phyloP scores from a whole-genome alignment of 805 yeast species.

The Cyberlindnera xylosilytica region DNA sequence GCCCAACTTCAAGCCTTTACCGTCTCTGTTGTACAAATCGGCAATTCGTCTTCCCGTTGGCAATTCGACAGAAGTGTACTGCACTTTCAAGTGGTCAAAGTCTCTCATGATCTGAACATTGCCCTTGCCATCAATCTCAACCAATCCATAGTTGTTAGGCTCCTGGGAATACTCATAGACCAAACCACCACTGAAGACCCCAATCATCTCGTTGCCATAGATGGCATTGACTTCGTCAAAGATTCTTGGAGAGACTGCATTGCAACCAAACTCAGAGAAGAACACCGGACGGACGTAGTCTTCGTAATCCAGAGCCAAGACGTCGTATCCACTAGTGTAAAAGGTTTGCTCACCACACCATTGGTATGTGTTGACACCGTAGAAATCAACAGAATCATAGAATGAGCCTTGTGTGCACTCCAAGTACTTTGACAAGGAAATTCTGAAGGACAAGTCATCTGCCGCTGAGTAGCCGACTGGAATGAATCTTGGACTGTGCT shows the following conservation, averaged over 20 bases:
- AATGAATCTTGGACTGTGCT: constrained; percentile 57
- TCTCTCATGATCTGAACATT: constrained; percentile 55
- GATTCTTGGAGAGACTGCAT: constrained; percentile 69
- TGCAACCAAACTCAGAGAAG: constrained; percentile 91
- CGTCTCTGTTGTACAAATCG: constrained; percentile 23
- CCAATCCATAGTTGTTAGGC: constrained; percentile 78
- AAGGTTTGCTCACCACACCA: constrained; percentile 96
- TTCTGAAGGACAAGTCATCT: constrained; percentile 78
- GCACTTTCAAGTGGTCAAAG: constrained; percentile 48
- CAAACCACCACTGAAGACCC: constrained; percentile 83
- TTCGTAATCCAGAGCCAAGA: constrained; percentile 67
- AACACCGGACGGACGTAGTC: constrained; percentile 75
- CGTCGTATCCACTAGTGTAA: constrained; percentile 69
- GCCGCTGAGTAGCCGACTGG: constrained; percentile 98
- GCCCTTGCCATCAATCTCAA: constrained; percentile 46
- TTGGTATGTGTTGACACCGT: constrained; percentile 91
- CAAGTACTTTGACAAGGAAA: constrained; percentile 72
- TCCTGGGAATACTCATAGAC: constrained; percentile 90
- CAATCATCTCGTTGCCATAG: constrained; percentile 69
- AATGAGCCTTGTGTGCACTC: constrained; percentile 57
- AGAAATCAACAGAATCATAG: constrained; percentile 70
- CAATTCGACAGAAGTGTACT: constrained; percentile 36
- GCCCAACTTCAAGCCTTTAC: constrained; percentile 23
- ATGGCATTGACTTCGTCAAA: constrained; percentile 75
- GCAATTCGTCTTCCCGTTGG: constrained; percentile 29